These are phyloP conservation scores for Sisymbrium altissimum DNA, from an alignment of 345 rosid genomes.

Conservation along the genomic window DNA sequence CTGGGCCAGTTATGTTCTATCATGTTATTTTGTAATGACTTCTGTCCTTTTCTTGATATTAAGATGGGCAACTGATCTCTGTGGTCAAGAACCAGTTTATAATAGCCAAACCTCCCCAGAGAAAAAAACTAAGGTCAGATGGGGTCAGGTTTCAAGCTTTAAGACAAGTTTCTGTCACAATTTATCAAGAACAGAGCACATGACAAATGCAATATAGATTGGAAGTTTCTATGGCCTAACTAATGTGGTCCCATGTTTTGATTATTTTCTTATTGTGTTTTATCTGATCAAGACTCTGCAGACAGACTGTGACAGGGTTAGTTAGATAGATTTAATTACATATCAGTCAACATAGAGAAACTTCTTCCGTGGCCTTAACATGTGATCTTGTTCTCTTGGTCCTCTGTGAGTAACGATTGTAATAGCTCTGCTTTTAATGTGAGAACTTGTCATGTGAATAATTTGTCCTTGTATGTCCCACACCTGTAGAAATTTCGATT, in stretches of 20 bases:
- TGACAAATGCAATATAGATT: background rate
- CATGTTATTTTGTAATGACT: background rate
- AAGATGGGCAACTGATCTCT: background rate
- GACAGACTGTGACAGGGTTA: background rate
- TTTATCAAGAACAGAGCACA: background rate
- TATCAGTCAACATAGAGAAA: too few relatives aligned
- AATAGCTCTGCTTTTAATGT: too few relatives aligned
- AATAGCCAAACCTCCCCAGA: background rate
- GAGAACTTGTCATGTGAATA: too few relatives aligned
- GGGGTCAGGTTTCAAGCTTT: background rate
- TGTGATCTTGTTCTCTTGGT: too few relatives aligned
- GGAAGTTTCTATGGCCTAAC: background rate
- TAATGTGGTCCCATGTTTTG: constrained; percentile 1
- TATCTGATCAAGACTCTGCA: background rate
- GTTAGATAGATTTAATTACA: background rate
- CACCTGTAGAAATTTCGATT: too few relatives aligned
- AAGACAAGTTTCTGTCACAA: background rate
- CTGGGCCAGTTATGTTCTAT: background rate
- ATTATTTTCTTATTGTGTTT: background rate
- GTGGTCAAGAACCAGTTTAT: background rate
- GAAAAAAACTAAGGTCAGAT: background rate
- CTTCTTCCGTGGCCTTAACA: too few relatives aligned
- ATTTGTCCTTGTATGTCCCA: too few relatives aligned
- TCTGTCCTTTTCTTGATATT: background rate
- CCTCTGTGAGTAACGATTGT: too few relatives aligned